Percentiles rank a stretch among this genome's conserved stretches.
phyloP scores from a whole-genome alignment of 1,284 basidiomycete genomes.

The Rhizoctonia solani region DNA sequence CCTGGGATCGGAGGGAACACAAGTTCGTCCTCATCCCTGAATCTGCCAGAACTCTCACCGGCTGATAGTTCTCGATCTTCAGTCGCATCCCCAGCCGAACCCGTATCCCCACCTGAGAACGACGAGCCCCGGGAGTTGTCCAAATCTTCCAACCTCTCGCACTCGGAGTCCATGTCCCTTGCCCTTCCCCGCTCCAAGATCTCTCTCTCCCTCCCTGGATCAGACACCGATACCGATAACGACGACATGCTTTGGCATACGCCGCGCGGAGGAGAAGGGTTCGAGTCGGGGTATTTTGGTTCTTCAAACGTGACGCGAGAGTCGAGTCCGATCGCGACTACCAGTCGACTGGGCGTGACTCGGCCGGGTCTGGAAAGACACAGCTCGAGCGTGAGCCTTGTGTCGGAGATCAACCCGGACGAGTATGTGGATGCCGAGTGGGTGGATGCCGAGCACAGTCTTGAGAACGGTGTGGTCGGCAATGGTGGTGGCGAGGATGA shows the following conservation, averaged over 20 bases:
- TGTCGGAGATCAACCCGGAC: constrained; percentile 12
- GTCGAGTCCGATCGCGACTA: background rate
- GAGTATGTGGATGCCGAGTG: constrained; percentile 32
- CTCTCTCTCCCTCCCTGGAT: background rate
- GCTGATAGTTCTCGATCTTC: constrained; percentile 17
- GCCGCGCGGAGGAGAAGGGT: background rate
- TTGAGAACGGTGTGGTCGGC: too few species aligned
- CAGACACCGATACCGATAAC: background rate
- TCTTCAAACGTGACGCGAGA: background rate
- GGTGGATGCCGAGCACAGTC: too few species aligned
- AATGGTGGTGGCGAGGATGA: too few species aligned
- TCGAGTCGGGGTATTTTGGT: background rate
- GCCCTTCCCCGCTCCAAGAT: too few species aligned
- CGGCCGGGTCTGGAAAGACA: background rate
- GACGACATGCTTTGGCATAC: constrained; percentile 15
- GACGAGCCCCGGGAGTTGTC: background rate
- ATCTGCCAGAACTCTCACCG: constrained; percentile 23
- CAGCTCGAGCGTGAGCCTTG: constrained; percentile 1
- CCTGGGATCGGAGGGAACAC: background rate
- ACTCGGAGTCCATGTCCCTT: background rate
- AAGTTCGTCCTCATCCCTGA: constrained; percentile 14
- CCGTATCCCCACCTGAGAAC: constrained; percentile 13
- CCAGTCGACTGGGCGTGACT: background rate
- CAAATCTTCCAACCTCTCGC: background rate
- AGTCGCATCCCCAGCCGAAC: constrained; percentile 22